These are phyloP conservation scores for Dianthus caryophyllus DNA, from an alignment of 148 eudicot genomes.

Conservation along the genomic window DNA sequence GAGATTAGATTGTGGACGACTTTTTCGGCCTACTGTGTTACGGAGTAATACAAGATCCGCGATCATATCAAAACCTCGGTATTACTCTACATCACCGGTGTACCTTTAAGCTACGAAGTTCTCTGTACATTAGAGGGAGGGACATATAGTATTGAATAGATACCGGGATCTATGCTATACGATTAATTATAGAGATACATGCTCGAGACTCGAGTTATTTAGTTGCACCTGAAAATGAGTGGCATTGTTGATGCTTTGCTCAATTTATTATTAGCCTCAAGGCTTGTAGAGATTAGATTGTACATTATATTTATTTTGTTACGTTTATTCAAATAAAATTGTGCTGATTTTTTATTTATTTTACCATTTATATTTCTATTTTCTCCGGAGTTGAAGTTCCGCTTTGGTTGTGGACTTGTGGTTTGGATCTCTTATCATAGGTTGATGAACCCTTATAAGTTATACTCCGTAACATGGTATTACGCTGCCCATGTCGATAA, in stretches of 20 bases:
- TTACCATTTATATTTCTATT: too few relatives aligned
- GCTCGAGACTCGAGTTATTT: neutral
- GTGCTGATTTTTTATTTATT: neutral
- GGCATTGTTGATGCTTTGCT: neutral
- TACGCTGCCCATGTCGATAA: too few relatives aligned
- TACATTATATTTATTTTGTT: slow-evolving; percentile 16
- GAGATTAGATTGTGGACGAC: neutral
- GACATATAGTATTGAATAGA: slow-evolving; percentile 10
- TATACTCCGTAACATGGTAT: neutral
- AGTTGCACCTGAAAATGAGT: slow-evolving; percentile 17
- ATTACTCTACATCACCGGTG: neutral
- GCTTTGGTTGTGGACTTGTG: too few relatives aligned
- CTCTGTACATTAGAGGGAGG: neutral
- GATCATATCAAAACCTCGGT: neutral
- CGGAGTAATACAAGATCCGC: neutral
- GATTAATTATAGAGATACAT: neutral
- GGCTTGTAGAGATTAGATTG: slow-evolving; percentile 13
- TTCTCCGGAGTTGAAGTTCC: too few relatives aligned
- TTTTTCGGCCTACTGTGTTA: neutral
- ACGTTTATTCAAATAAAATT: neutral
- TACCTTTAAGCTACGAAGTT: neutral
- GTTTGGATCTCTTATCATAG: too few relatives aligned
- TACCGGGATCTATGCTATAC: neutral
- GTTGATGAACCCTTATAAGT: neutral
- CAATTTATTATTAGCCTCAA: slow-evolving; percentile 3